A percentile compares a stretch with the other conserved stretches of the same genome.
Conservation (phyloP, 495 filamentous ascomycete species). For the Aspergillus leporis region DNA sequence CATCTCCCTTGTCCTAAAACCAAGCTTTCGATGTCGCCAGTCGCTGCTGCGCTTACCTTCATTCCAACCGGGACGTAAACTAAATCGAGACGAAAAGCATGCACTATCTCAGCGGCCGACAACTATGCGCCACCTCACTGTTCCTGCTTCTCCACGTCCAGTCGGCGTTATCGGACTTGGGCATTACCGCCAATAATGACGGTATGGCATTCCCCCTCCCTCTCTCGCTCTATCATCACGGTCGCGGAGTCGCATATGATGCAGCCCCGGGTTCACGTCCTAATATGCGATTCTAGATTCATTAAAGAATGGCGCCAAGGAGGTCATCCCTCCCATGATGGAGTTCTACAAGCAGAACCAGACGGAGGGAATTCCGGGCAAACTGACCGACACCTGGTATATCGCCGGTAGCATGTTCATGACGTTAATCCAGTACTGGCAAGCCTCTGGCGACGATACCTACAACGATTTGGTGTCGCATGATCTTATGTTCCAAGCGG, state of each 20-base stretch:
- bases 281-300: conserved; percentile 11
- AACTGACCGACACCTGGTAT: conserved; percentile 44
- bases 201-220: background rate
- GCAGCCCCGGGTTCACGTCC: background rate
- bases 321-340: conserved; percentile 41
- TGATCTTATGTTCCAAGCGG: conserved; percentile 44
- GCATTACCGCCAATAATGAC: background rate
- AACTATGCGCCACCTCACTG: background rate
- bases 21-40: background rate
- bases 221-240: background rate
- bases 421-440: conserved; percentile 48
- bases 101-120: conserved; percentile 1
- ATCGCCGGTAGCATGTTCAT: conserved; percentile 51
- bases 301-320: conserved; percentile 20
- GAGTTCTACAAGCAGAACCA: conserved; percentile 46
- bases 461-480: conserved; percentile 45
- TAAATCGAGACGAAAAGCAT: background rate
- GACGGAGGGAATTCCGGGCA: conserved; percentile 35
- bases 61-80: background rate
- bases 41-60: background rate
- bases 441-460: conserved; percentile 46
- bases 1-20: background rate
- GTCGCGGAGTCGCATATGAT: background rate
- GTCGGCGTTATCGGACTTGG: background rate
- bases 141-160: background rate